Evolutionary conservation across 345 rosid species (phyloP), one percentile per base, ranked within the genome.

Genomic region (Laguncularia racemosa): DNA sequence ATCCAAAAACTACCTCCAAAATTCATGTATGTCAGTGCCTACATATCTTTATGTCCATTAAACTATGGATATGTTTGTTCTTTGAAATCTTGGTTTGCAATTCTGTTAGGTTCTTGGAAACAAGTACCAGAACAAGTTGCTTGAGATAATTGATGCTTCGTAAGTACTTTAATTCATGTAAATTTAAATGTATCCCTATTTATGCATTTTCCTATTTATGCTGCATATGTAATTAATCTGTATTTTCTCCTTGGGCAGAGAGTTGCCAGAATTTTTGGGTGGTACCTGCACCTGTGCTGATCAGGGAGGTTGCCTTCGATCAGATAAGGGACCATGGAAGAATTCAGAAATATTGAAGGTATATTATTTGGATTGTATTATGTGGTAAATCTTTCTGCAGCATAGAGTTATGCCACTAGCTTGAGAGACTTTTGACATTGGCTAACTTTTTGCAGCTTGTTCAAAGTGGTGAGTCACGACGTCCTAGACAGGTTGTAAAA

Each of bases 311-410:
- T 95, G 99, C 67, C 88, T 95, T 73, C 71, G 78, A 23, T 95
- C 99, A 58, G 97, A 95, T 63, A 90, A 95, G 78, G 99, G 99
- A 44, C 99, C 97, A 49, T 95, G 99, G 99, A 90, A 84, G 69
- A 87, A 90, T 73, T 86, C 83, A 16, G 91, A 82, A 56, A 74
- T 90, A 62, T 63, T 84, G 62, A 84, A 82, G 93, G 99, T 89
- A 49, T 44, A 58, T 59, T 40, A 33, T 33, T 33, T 33, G 1
- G 40, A 33, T 33, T 33, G 5, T 33, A 1, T 33, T 7, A 52
- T 44, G 52, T 14, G 13, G 14, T 46, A 21, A 4, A 14, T 9
- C 49, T 50, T 43, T 46, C 40, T 21, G 14, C 15, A n/a, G 44
- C 48, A 20, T 14, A 40, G n/a, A 46, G 20, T 55, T 8, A 64